Conservation (phyloP, 441 rosid species). For the Pelargonium australe region DNA sequence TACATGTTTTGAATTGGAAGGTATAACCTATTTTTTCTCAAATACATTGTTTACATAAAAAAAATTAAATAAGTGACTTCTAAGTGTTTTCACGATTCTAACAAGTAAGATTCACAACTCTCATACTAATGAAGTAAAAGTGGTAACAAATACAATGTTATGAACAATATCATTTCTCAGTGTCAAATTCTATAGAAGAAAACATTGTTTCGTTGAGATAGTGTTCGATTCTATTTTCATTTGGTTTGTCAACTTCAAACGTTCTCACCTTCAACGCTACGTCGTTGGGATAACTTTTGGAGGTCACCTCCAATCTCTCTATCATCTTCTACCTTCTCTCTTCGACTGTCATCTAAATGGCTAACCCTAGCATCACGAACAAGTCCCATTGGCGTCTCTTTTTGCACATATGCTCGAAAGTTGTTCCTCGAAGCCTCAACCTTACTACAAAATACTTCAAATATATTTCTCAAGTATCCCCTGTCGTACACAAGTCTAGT, state of each 20-base stretch:
- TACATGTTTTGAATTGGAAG: too few species aligned
- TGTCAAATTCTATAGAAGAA: too few species aligned
- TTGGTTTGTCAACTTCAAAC: neutral
- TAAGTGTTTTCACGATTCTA: too few species aligned
- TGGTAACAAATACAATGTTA: too few species aligned
- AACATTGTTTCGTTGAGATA: too few species aligned
- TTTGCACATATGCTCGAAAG: conserved; percentile 38
- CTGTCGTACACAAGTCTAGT: conserved; percentile 37
- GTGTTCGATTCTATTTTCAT: too few species aligned
- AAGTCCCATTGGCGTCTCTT: conserved; percentile 21
- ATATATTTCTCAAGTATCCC: conserved; percentile 52
- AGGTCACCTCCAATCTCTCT: conserved; percentile 43
- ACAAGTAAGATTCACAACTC: too few species aligned
- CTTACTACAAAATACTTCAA: conserved; percentile 44
- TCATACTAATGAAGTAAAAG: too few species aligned
- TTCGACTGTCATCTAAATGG: conserved; percentile 17
- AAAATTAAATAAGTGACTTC: too few species aligned
- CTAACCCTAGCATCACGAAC: conserved; percentile 21
- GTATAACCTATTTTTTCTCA: too few species aligned
- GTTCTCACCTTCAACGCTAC: conserved; percentile 19
- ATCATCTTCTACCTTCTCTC: conserved; percentile 47
- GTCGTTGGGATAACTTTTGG: conserved; percentile 43
- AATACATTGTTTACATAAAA: too few species aligned
- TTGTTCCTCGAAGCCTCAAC: conserved; percentile 44
- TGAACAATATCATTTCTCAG: too few species aligned